phyloP scores from a whole-genome alignment of 192 early-diverging fungal genomes.

The Backusella luteola region DNA sequence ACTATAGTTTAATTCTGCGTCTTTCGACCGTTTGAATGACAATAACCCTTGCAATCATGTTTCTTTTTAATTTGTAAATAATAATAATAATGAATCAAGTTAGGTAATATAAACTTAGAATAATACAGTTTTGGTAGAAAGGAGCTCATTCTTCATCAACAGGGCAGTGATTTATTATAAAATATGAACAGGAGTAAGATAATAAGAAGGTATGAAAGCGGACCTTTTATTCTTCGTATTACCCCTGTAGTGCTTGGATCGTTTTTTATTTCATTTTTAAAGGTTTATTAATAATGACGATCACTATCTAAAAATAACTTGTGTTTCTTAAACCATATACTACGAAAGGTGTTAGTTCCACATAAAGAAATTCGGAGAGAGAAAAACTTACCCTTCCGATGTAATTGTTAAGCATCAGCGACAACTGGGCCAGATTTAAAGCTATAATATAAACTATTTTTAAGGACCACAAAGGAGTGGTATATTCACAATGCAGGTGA shows the following conservation, averaged over 20 bases:
- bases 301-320: not conserved
- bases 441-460: no score
- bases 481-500: no score
- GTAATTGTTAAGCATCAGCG: no score
- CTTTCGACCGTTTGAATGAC: not conserved
- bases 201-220: not conserved
- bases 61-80: not conserved
- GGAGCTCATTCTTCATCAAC: not conserved
- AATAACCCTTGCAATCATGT: not conserved
- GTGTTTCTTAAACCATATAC: not conserved
- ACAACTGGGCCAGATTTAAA: no score
- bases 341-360: no score
- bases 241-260: not conserved
- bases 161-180: not conserved
- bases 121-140: not conserved
- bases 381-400: no score
- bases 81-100: not conserved
- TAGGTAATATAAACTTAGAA: not conserved
- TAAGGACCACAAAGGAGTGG: no score
- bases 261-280: not conserved
- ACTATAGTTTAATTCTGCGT: not conserved
- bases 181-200: not conserved
- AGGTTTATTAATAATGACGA: not conserved
- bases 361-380: no score
- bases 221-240: not conserved